Conservation (phyloP, 2,329 filamentous ascomycete genomes). For the Trichoderma hamatum region DNA sequence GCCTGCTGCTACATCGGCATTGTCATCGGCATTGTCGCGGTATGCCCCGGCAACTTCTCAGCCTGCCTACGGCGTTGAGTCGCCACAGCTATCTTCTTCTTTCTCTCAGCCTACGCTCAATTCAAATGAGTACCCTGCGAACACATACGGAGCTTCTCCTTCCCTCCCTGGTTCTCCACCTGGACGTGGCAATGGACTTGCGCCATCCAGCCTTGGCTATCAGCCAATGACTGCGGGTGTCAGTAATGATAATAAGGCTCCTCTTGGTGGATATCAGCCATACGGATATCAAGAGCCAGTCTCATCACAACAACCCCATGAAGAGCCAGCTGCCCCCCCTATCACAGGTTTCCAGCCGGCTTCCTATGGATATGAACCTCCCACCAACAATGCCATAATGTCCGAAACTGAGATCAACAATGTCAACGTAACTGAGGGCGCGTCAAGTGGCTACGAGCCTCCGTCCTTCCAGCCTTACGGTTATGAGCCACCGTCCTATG, state of each 20-base stretch:
- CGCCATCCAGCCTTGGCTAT: slow-evolving; percentile 35
- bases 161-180: slow-evolving; percentile 31
- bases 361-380: slow-evolving; percentile 55
- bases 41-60: slow-evolving; percentile 39
- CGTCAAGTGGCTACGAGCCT: slow-evolving; percentile 59
- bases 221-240: slow-evolving; percentile 29
- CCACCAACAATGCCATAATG: slow-evolving; percentile 43
- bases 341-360: slow-evolving; percentile 47
- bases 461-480: slow-evolving; percentile 63
- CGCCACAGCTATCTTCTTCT: slow-evolving; percentile 54
- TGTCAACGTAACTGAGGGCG: slow-evolving; percentile 35
- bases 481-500: slow-evolving; percentile 61
- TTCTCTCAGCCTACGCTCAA: slow-evolving; percentile 32
- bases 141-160: slow-evolving; percentile 43
- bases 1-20: slow-evolving; percentile 39
- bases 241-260: slow-evolving; percentile 13
- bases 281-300: slow-evolving; percentile 30
- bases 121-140: slow-evolving; percentile 39
- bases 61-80: slow-evolving; percentile 43
- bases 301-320: neutral
- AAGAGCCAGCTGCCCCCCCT: slow-evolving; percentile 26
- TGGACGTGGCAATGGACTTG: slow-evolving; percentile 31
- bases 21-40: slow-evolving; percentile 41
- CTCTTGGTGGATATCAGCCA: slow-evolving; percentile 36
- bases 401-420: slow-evolving; percentile 29